Evolutionary conservation across 2,329 filamentous ascomycete genomes (phyloP).

Genomic region (Endothia cerciana): DNA sequence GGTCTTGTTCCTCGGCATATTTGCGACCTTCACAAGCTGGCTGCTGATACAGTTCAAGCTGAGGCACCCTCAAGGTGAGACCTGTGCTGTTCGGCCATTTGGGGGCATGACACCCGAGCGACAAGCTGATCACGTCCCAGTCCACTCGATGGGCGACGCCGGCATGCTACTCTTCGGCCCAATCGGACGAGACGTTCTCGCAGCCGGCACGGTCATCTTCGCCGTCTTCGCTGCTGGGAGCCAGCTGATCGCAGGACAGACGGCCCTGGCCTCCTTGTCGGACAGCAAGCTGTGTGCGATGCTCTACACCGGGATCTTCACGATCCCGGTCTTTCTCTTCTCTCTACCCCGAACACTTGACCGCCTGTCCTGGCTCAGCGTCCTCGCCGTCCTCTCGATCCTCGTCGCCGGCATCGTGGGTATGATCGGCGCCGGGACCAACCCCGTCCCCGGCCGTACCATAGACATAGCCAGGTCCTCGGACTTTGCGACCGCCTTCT

Average conservation of each 20-base stretch:
- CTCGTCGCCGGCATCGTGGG: slow-evolving; percentile 53
- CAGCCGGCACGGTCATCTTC: slow-evolving; percentile 54
- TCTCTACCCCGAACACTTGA: slow-evolving; percentile 55
- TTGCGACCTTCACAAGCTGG: slow-evolving; percentile 55
- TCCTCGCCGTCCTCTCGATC: slow-evolving; percentile 51
- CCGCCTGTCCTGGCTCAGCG: slow-evolving; percentile 50
- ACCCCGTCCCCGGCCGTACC: slow-evolving; percentile 42
- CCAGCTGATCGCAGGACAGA: slow-evolving; percentile 55
- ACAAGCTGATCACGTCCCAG: slow-evolving; percentile 34
- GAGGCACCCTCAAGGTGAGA: slow-evolving; percentile 52
- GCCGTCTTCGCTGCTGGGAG: slow-evolving; percentile 55
- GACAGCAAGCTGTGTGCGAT: slow-evolving; percentile 52
- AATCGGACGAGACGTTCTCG: slow-evolving; percentile 53
- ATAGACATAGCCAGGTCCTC: slow-evolving; percentile 44
- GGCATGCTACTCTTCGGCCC: slow-evolving; percentile 58
- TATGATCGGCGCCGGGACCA: slow-evolving; percentile 52
- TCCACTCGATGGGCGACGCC: slow-evolving; percentile 62
- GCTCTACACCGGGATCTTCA: slow-evolving; percentile 55
- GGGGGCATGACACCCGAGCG: too few relatives aligned
- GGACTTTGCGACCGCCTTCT: slow-evolving; percentile 49
- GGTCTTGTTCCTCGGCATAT: slow-evolving; percentile 53
- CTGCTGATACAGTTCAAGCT: slow-evolving; percentile 57
- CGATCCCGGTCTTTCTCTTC: slow-evolving; percentile 49
- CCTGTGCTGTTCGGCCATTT: too few relatives aligned
- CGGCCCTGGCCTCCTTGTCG: slow-evolving; percentile 51